Conservation (phyloP, 2,329 filamentous ascomycete species). For the Didymella pinodella region DNA sequence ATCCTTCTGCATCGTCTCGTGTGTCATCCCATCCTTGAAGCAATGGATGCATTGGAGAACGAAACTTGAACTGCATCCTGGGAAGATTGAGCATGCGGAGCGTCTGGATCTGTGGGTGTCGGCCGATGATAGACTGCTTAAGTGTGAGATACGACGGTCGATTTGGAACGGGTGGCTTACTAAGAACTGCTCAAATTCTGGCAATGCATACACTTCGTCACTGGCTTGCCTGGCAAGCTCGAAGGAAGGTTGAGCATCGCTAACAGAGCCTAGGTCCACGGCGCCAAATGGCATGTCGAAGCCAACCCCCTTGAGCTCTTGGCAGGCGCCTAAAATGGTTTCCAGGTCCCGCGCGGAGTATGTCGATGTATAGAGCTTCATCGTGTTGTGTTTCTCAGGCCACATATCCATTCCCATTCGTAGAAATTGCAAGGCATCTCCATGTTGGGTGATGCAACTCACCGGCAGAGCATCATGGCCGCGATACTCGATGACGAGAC, state of each 20-base stretch:
- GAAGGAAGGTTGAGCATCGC: neutral
- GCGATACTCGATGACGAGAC: neutral
- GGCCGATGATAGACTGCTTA: neutral
- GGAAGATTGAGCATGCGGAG: neutral
- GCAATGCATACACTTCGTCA: neutral
- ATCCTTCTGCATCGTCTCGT: neutral
- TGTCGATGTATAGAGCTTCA: neutral
- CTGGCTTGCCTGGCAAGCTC: neutral
- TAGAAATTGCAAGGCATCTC: neutral
- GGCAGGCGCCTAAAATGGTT: neutral
- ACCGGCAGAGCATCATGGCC: neutral
- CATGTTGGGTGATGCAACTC: conserved; percentile 1
- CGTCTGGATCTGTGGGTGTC: neutral
- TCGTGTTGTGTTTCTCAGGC: neutral
- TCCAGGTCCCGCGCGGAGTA: neutral
- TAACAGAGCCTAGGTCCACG: neutral
- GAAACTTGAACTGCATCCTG: neutral
- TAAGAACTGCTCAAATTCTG: neutral
- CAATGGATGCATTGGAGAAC: neutral
- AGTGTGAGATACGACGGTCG: neutral
- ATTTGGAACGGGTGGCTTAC: neutral
- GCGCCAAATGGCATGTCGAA: neutral
- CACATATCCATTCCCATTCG: neutral
- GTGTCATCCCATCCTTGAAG: neutral
- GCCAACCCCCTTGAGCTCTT: neutral